Evolutionary conservation across 2,329 filamentous ascomycete genomes (phyloP).

Genomic region (Diaporthe eres): DNA sequence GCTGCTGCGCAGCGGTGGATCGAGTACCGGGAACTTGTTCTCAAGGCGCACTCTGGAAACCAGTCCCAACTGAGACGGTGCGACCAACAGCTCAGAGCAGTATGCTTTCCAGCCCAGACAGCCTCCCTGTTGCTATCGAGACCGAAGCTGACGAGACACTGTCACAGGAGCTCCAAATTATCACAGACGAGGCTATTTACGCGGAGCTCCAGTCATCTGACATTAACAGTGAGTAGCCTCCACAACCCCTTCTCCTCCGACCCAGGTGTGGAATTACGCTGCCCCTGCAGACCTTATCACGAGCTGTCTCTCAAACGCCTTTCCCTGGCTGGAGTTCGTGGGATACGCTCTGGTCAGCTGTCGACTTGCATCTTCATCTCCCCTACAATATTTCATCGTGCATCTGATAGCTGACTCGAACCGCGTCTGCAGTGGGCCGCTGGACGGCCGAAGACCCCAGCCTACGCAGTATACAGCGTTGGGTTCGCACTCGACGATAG

Average conservation of each 20-base stretch:
- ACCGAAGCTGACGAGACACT: background rate
- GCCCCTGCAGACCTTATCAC: background rate
- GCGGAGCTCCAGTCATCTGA: slow-evolving; percentile 68
- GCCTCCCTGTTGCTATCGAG: background rate
- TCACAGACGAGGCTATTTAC: slow-evolving; percentile 73
- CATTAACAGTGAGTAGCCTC: slow-evolving; percentile 50
- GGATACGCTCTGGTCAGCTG: background rate
- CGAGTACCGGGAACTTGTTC: slow-evolving; percentile 65
- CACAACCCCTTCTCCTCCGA: background rate
- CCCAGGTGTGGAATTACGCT: background rate
- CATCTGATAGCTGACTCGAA: slow-evolving; percentile 3
- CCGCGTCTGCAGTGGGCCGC: slow-evolving; percentile 60
- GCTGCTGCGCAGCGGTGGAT: slow-evolving; percentile 73
- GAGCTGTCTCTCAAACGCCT: background rate
- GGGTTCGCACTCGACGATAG: slow-evolving; percentile 63
- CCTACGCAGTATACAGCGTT: slow-evolving; percentile 69
- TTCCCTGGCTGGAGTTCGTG: background rate
- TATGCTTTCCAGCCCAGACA: slow-evolving; percentile 54
- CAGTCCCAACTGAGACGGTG: slow-evolving; percentile 65
- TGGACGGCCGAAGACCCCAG: slow-evolving; percentile 76
- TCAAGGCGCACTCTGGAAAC: slow-evolving; percentile 64
- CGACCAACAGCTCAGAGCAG: slow-evolving; percentile 70
- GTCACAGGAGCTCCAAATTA: slow-evolving; percentile 67
- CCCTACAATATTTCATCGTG: background rate
- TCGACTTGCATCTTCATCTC: background rate